These are phyloP conservation scores for Inonotus obliquus DNA, from an alignment of 1,284 basidiomycete genomes.

Conservation along the genomic window DNA sequence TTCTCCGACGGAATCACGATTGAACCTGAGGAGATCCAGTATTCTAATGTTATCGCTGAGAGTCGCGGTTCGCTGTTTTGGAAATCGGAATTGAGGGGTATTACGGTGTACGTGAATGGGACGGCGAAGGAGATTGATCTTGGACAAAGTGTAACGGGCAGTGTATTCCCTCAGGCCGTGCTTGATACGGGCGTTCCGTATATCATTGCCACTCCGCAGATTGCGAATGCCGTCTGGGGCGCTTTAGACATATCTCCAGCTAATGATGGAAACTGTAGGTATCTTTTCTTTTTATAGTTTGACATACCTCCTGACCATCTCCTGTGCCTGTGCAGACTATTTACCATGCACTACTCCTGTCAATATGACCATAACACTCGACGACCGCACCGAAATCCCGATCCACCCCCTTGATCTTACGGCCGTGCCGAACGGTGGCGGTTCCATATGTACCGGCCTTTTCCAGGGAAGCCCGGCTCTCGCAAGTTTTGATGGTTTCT, in stretches of 20 bases:
- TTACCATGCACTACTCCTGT: constrained; percentile 63
- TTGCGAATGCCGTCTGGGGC: constrained; percentile 79
- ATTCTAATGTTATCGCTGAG: constrained; percentile 40
- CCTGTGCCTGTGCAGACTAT: constrained; percentile 45
- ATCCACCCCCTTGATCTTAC: constrained; percentile 72
- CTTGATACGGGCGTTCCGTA: constrained; percentile 64
- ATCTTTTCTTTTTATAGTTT: constrained; percentile 25
- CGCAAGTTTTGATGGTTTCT: constrained; percentile 28
- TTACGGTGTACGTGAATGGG: constrained; percentile 57
- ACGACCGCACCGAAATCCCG: constrained; percentile 47
- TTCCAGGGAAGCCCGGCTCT: constrained; percentile 52
- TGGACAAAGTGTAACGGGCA: constrained; percentile 30
- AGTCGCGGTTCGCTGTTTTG: constrained; percentile 46
- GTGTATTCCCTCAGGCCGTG: constrained; percentile 50
- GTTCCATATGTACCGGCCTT: constrained; percentile 54
- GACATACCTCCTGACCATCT: background rate
- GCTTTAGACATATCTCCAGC: constrained; percentile 57
- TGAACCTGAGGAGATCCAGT: constrained; percentile 49
- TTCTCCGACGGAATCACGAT: constrained; percentile 33
- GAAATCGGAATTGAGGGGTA: constrained; percentile 49
- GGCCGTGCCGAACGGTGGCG: constrained; percentile 33
- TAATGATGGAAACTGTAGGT: constrained; percentile 55
- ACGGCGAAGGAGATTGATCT: constrained; percentile 36
- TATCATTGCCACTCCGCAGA: constrained; percentile 50
- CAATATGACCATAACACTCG: constrained; percentile 63